Conservation (phyloP, 345 rosid genomes). For the Punica granatum region DNA sequence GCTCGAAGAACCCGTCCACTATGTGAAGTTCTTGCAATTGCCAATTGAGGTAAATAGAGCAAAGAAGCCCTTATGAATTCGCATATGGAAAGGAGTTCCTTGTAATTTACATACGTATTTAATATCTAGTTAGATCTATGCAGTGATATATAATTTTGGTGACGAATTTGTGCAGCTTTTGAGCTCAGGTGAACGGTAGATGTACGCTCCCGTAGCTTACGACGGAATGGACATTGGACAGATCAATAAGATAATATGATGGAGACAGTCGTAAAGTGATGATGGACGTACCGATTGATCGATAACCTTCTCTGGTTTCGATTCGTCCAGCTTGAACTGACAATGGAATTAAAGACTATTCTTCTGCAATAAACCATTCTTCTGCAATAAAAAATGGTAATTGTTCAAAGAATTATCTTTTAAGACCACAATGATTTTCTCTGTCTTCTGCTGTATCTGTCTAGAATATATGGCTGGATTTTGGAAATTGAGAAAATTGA, state of each 20-base stretch:
- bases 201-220: constrained; percentile 88
- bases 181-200: constrained; percentile 89
- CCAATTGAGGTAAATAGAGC: constrained; percentile 58
- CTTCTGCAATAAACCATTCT: too few species aligned
- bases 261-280: constrained; percentile 15
- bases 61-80: neutral
- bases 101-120: neutral
- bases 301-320: neutral
- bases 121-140: neutral
- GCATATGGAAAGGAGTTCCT: too few species aligned
- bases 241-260: constrained; percentile 28
- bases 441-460: too few species aligned
- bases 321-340: neutral
- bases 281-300: neutral
- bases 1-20: constrained; percentile 93
- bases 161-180: constrained; percentile 37
- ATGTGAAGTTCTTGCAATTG: constrained; percentile 79
- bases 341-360: neutral
- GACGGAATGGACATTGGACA: constrained; percentile 75
- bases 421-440: too few species aligned
- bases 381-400: too few species aligned
- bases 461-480: too few species aligned
- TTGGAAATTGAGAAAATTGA: too few species aligned
- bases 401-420: too few species aligned
- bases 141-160: neutral